phyloP scores from a whole-genome alignment of 2,329 filamentous ascomycete genomes.

The Fusarium sp. region DNA sequence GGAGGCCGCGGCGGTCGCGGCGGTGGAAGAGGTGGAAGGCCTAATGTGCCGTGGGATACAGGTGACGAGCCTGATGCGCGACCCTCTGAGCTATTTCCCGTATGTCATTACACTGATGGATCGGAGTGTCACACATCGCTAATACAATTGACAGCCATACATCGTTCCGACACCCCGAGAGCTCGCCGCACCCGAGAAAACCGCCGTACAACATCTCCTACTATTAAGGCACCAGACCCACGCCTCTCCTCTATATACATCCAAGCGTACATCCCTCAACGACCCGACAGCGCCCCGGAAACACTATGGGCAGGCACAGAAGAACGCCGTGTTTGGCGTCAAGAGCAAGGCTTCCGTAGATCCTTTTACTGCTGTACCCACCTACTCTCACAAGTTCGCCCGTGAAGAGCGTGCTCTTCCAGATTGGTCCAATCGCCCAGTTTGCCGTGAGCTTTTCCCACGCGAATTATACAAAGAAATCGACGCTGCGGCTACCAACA shows the following conservation, averaged over 20 bases:
- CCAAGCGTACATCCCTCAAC: slow-evolving; percentile 57
- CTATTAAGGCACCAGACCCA: slow-evolving; percentile 68
- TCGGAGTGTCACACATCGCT: slow-evolving; percentile 12
- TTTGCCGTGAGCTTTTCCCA: slow-evolving; percentile 66
- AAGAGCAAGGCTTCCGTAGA: slow-evolving; percentile 67
- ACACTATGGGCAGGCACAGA: slow-evolving; percentile 67
- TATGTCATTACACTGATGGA: slow-evolving; percentile 47
- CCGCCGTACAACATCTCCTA: slow-evolving; percentile 63
- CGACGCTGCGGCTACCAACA: slow-evolving; percentile 55
- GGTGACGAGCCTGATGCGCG: slow-evolving; percentile 66
- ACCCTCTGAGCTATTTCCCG: slow-evolving; percentile 70
- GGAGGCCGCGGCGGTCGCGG: slow-evolving; percentile 63
- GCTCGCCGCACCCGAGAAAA: slow-evolving; percentile 58
- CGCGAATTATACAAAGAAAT: slow-evolving; percentile 66
- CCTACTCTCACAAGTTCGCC: slow-evolving; percentile 66
- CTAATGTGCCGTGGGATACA: slow-evolving; percentile 63
- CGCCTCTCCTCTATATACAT: slow-evolving; percentile 66
- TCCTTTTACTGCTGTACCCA: slow-evolving; percentile 68
- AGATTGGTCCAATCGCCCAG: slow-evolving; percentile 62
- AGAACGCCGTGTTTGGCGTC: slow-evolving; percentile 66
- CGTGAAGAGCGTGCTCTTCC: slow-evolving; percentile 64
- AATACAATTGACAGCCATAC: slow-evolving; percentile 56
- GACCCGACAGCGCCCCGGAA: slow-evolving; percentile 56
- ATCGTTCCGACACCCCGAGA: slow-evolving; percentile 58
- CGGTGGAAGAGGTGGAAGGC: slow-evolving; percentile 58